Evolutionary conservation across 805 yeast species (phyloP).

Genomic region (Yamadazyma sp.): DNA sequence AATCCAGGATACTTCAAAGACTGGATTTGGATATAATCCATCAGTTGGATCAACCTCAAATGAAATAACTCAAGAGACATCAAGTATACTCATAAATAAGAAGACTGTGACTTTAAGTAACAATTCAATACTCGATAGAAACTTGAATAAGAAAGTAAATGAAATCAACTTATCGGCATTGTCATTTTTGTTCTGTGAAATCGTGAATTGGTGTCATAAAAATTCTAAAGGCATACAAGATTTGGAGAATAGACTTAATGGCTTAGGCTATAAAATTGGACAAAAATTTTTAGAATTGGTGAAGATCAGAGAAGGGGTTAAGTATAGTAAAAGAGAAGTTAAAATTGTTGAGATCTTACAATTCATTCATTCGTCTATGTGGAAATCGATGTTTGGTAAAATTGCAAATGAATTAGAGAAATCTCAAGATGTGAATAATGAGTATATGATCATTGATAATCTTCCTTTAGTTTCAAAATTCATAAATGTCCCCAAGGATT

Average conservation of each 20-base stretch:
- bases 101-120: conserved; percentile 30
- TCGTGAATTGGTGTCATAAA: conserved; percentile 61
- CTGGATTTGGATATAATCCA: conserved; percentile 45
- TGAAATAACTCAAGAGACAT: conserved; percentile 34
- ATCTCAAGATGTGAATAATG: conserved; percentile 64
- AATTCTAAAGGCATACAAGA: conserved; percentile 68
- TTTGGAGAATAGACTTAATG: conserved; percentile 53
- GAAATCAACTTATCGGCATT: conserved; percentile 68
- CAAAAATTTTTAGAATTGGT: conserved; percentile 65
- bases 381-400: conserved; percentile 72
- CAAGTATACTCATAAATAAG: conserved; percentile 32
- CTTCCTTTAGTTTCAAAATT: conserved; percentile 68
- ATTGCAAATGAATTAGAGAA: conserved; percentile 74
- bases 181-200: conserved; percentile 67
- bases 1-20: conserved; percentile 22
- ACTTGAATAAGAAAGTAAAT: conserved; percentile 56
- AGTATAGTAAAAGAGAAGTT: conserved; percentile 61
- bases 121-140: conserved; percentile 62
- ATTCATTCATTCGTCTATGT: conserved; percentile 67
- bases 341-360: conserved; percentile 66
- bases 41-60: conserved; percentile 40
- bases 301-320: conserved; percentile 62
- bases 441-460: conserved; percentile 77
- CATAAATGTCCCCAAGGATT: conserved; percentile 76
- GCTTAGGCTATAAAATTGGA: conserved; percentile 77